Evolutionary conservation across 345 rosid genomes (phyloP), one percentile per base, ranked within the genome.

Genomic region (Gossypium turneri): DNA sequence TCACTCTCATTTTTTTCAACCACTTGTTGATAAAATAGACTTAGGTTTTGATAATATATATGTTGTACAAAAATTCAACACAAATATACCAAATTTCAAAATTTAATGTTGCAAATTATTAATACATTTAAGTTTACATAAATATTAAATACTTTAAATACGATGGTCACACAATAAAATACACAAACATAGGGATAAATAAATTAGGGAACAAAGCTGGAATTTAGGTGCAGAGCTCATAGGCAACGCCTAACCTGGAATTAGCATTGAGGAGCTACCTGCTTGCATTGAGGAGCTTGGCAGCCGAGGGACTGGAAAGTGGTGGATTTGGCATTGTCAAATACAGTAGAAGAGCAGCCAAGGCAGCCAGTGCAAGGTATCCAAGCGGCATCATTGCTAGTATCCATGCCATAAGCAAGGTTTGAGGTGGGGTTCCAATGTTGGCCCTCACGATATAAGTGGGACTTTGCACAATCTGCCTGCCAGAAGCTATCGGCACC

Each of bases 361-460:
- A 75, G 83, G 57, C 98, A 93, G 59, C 92, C 94, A 16, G 76
- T 70, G 68, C 98, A 90, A n/a, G 98, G 96, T 45, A 95, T 44
- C 98, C 93, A 95, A 44, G 99, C 86, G 65, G 85, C 94, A 56
- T 95, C 99, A 61, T 83, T 91, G 88, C 98, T 93, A 17, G 89
- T 95, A 73, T 95, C 99, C 81, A 95, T 75, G 69, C 98, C 88
- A 93, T 80, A 50, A 93, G 89, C 88, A 95, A 65, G 61, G 92
- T 68, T 77, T 95, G 99, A 4, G 96, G 77, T 1, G 98, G 99
- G 12, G 94, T 89, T 15, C 99, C 99, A 16, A 95, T 81, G 55
- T 88, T 85, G 41, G 89, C 89, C 77, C 86, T 84, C 20, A 88
- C 91, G 60, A 95, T 80, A 45, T 93, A 95, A 53, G 93, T 91